phyloP scores from a whole-genome alignment of 116 monocot genomes.

The Zostera marina region DNA sequence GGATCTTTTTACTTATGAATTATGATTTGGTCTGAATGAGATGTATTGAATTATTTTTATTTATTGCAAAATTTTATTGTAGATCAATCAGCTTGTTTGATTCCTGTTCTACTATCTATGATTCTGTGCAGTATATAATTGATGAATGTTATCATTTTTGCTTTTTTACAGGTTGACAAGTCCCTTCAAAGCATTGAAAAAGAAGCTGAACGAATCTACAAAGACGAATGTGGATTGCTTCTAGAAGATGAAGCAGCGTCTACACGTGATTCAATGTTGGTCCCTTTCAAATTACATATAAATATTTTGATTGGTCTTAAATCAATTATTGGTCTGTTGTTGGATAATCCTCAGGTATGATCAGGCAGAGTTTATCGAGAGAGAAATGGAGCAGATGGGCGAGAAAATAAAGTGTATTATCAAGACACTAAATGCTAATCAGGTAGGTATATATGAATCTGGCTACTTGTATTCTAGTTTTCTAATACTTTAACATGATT shows the following conservation, averaged over 20 bases:
- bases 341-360: slow-evolving; percentile 48
- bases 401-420: slow-evolving; percentile 89
- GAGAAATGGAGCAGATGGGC: slow-evolving; percentile 82
- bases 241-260: slow-evolving; percentile 72
- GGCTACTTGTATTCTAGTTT: not conserved
- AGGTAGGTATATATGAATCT: slow-evolving; percentile 24
- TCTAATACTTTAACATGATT: not conserved
- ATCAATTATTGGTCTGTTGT: not conserved
- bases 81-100: not conserved
- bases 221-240: slow-evolving; percentile 62
- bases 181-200: slow-evolving; percentile 84
- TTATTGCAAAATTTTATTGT: no score
- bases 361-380: slow-evolving; percentile 68
- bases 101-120: not conserved
- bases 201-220: slow-evolving; percentile 78
- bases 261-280: slow-evolving; percentile 75
- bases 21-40: no score
- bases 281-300: not conserved
- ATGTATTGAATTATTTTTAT: no score
- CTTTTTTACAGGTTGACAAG: slow-evolving; percentile 60
- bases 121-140: not conserved
- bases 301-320: not conserved
- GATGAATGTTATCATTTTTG: not conserved
- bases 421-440: slow-evolving; percentile 68
- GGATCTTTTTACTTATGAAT: no score